These are phyloP conservation scores for Aphanomyces cochlioides DNA, from an alignment of 352 stramenopile species.

Conservation along the genomic window DNA sequence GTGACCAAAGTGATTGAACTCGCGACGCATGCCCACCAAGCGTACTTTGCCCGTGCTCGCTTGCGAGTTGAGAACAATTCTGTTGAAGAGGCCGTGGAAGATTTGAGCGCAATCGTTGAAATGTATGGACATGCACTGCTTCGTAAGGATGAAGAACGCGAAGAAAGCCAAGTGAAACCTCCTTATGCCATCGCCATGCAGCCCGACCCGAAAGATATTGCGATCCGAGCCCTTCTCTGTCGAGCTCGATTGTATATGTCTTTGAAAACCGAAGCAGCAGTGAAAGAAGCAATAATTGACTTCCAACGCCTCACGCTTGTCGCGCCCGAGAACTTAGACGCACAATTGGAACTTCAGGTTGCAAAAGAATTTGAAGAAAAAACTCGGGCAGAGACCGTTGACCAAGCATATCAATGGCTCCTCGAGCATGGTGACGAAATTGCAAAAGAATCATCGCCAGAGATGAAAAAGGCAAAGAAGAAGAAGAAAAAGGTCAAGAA, in stretches of 20 bases:
- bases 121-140: conserved; percentile 5
- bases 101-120: conserved; percentile 4
- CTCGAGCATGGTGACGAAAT: conserved; percentile 44
- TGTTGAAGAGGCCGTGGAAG: conserved; percentile 1
- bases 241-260: conserved; percentile 15
- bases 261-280: conserved; percentile 32
- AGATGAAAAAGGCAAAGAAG: conserved; percentile 23
- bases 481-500: conserved; percentile 30
- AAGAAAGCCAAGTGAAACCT: not conserved
- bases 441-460: conserved; percentile 11
- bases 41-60: conserved; percentile 9
- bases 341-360: conserved; percentile 67
- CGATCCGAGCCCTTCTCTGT: conserved; percentile 1
- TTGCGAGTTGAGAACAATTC: conserved; percentile 5
- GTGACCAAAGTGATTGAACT: conserved; percentile 6
- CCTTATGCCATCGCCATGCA: conserved; percentile 23
- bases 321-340: conserved; percentile 70
- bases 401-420: conserved; percentile 46
- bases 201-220: not conserved
- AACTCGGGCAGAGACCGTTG: conserved; percentile 39
- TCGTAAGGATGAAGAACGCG: not conserved
- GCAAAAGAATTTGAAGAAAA: conserved; percentile 41
- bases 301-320: conserved; percentile 59
- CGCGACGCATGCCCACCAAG: conserved; percentile 14
- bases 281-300: conserved; percentile 56